These are phyloP conservation scores for Teratosphaeria pseudoeucalypti DNA, from an alignment of 2,329 filamentous ascomycete genomes.

Conservation along the genomic window DNA sequence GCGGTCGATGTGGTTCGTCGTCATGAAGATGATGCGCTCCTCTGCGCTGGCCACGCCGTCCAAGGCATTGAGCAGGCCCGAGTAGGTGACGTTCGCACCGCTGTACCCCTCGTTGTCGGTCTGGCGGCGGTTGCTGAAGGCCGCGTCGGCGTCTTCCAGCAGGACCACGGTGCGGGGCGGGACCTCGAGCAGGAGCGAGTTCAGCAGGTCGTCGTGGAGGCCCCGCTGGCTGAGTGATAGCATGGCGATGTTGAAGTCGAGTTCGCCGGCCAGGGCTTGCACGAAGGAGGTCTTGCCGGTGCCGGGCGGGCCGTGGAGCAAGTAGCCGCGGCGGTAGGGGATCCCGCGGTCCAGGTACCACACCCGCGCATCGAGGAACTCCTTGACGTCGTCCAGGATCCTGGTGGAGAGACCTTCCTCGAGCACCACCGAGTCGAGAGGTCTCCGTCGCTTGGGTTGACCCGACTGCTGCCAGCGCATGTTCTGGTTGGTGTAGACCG, in stretches of 20 bases:
- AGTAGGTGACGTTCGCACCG: constrained; percentile 87
- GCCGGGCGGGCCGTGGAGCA: constrained; percentile 80
- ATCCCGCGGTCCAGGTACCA: constrained; percentile 96
- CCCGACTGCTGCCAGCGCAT: constrained; percentile 81
- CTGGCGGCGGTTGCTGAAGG: constrained; percentile 71
- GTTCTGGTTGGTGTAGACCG: constrained; percentile 77
- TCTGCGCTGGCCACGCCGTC: constrained; percentile 93
- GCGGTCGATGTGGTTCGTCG: constrained; percentile 85
- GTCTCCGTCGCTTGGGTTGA: constrained; percentile 73
- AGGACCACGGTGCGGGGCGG: constrained; percentile 73
- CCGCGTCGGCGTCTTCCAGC: constrained; percentile 84
- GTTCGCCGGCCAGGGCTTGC: constrained; percentile 81
- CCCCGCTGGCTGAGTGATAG: constrained; percentile 84
- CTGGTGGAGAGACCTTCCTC: constrained; percentile 73
- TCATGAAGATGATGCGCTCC: constrained; percentile 86
- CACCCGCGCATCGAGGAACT: constrained; percentile 66
- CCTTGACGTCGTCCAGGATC: constrained; percentile 69
- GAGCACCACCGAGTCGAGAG: constrained; percentile 76
- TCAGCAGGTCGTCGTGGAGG: constrained; percentile 79
- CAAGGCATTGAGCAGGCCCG: constrained; percentile 59
- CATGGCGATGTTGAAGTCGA: constrained; percentile 88
- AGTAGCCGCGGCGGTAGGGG: constrained; percentile 79
- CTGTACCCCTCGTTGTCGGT: constrained; percentile 72
- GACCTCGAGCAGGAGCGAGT: constrained; percentile 74
- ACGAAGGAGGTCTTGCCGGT: constrained; percentile 96